phyloP scores from a whole-genome alignment of 768 basidiomycete genomes.

The Termitomyces sp. region DNA sequence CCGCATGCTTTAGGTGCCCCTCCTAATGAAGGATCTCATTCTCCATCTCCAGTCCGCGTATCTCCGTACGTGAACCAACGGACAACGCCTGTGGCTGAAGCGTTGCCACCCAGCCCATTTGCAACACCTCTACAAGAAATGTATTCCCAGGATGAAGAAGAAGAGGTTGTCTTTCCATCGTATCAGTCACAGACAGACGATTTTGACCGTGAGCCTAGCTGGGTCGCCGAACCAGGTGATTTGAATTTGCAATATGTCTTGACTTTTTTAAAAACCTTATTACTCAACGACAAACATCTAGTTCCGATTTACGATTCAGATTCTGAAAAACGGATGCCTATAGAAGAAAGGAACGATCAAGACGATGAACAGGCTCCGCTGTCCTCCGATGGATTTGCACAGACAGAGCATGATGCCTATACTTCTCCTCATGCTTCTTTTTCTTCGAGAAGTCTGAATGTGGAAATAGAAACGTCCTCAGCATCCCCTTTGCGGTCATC shows the following conservation, averaged over 20 bases:
- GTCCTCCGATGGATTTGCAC: conserved; percentile 43
- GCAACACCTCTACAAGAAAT: conserved; percentile 65
- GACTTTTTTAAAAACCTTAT: conserved; percentile 1
- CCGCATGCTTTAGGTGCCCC: conserved; percentile 51
- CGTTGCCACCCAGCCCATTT: conserved; percentile 67
- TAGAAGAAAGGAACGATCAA: conserved; percentile 44
- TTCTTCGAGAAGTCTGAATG: conserved; percentile 54
- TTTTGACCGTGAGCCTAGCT: conserved; percentile 62
- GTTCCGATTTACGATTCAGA: conserved; percentile 27
- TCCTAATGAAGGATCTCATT: conserved; percentile 37
- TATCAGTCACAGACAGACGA: conserved; percentile 41
- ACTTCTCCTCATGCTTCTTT: conserved; percentile 52
- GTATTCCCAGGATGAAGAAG: conserved; percentile 54
- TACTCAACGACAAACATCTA: not conserved
- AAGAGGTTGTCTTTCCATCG: conserved; percentile 59
- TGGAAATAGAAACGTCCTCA: conserved; percentile 58
- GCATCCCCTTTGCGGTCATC: conserved; percentile 38
- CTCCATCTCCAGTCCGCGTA: conserved; percentile 36
- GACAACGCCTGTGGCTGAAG: conserved; percentile 50
- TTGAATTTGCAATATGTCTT: conserved; percentile 20
- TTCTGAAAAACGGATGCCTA: conserved; percentile 58
- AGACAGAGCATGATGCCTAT: conserved; percentile 31
- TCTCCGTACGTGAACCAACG: conserved; percentile 43
- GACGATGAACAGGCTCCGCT: conserved; percentile 44
- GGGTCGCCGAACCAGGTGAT: conserved; percentile 72